Evolutionary conservation across 2,329 filamentous ascomycete genomes (phyloP).

Genomic region (Hysterium pulicare): DNA sequence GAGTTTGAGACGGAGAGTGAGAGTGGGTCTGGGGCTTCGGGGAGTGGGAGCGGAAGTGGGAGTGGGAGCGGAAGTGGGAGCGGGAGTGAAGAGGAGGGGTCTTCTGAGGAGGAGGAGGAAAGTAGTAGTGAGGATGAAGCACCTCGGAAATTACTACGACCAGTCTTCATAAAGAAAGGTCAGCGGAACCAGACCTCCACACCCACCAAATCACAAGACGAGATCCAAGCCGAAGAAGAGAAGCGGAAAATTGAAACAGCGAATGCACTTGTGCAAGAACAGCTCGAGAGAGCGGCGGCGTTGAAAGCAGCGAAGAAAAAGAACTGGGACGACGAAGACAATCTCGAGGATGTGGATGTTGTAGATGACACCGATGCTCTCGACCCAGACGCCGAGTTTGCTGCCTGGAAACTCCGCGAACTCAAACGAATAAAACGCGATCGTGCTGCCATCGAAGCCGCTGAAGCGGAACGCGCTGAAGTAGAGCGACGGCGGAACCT

Average conservation of each 20-base stretch:
- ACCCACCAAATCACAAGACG: slow-evolving; percentile 34
- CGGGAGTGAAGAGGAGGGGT: slow-evolving; percentile 30
- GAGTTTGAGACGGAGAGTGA: slow-evolving; percentile 59
- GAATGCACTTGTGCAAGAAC: slow-evolving; percentile 80
- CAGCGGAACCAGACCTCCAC: slow-evolving; percentile 47
- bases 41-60: slow-evolving; percentile 14
- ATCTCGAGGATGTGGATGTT: slow-evolving; percentile 61
- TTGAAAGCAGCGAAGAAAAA: slow-evolving; percentile 73
- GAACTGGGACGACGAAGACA: slow-evolving; percentile 75
- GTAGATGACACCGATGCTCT: slow-evolving; percentile 86
- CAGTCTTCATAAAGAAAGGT: slow-evolving; percentile 64
- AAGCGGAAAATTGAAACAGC: slow-evolving; percentile 65
- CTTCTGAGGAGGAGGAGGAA: slow-evolving; percentile 56
- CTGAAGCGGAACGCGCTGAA: slow-evolving; percentile 83
- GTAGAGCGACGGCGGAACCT: slow-evolving; percentile 84
- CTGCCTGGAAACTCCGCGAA: slow-evolving; percentile 92
- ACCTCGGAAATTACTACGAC: slow-evolving; percentile 57
- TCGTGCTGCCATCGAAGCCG: slow-evolving; percentile 76
- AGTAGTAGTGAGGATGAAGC: slow-evolving; percentile 57
- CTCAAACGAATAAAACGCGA: slow-evolving; percentile 84
- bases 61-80: slow-evolving; percentile 10
- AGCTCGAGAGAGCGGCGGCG: slow-evolving; percentile 77
- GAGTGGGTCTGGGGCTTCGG: slow-evolving; percentile 12
- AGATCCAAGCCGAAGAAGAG: slow-evolving; percentile 48
- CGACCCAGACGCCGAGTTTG: slow-evolving; percentile 82